Evolutionary conservation across 495 filamentous ascomycete genomes (phyloP).

Genomic region (Annulohypoxylon stygium): DNA sequence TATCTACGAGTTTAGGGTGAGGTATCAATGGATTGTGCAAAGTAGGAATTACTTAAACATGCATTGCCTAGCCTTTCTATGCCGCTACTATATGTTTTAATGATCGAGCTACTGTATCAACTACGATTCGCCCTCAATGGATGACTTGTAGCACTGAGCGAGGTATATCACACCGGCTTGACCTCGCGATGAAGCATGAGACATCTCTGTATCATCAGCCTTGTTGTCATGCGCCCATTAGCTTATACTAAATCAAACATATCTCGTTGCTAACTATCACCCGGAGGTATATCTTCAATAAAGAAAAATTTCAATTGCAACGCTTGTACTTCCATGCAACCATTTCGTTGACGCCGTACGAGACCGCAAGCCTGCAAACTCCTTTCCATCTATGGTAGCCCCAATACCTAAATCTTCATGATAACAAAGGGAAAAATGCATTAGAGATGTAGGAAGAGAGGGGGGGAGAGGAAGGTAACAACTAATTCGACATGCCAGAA

Average conservation of each 20-base stretch:
- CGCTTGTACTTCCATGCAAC: constrained; percentile 14
- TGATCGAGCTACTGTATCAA: not conserved
- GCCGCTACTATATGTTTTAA: not conserved
- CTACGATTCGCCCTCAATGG: not conserved
- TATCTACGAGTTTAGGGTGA: no score
- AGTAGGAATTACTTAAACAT: not conserved
- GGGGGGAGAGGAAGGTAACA: not conserved
- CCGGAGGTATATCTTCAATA: constrained; percentile 36
- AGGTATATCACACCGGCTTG: not conserved
- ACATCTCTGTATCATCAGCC: not conserved
- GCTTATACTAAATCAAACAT: constrained; percentile 7
- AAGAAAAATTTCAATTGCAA: constrained; percentile 21
- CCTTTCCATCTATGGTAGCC: constrained; percentile 2
- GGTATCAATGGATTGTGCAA: no score
- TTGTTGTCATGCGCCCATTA: not conserved
- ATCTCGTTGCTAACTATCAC: constrained; percentile 14
- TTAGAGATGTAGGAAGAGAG: not conserved
- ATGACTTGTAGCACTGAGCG: not conserved
- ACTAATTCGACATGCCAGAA: not conserved
- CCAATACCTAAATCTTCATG: constrained; percentile 2
- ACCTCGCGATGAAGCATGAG: not conserved
- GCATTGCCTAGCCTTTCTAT: not conserved
- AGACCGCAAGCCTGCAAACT: constrained; percentile 17
- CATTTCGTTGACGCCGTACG: constrained; percentile 11
- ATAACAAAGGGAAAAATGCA: constrained; percentile 10